Evolutionary conservation across 495 filamentous ascomycete species (phyloP).

Genomic region (Choiromyces venosus): DNA sequence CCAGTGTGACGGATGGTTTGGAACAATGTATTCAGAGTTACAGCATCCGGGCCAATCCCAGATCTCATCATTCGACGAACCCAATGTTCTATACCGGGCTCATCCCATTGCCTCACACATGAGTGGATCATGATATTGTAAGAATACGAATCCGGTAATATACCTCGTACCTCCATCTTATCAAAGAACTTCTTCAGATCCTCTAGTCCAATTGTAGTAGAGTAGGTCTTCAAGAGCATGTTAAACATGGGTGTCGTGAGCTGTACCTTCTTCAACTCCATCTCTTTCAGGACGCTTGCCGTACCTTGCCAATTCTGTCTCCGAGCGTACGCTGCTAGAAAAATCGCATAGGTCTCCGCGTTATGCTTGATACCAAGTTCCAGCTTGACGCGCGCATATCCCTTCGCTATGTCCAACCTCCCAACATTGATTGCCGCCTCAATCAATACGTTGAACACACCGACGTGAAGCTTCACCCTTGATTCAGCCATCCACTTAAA

Average conservation of each 20-base stretch:
- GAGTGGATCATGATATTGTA: conserved; percentile 40
- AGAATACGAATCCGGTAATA: conserved; percentile 19
- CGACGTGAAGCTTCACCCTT: conserved; percentile 7
- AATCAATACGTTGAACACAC: conserved; percentile 39
- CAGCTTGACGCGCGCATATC: conserved; percentile 32
- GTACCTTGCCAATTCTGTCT: conserved; percentile 32
- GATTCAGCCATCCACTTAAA: conserved; percentile 35
- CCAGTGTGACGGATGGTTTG: conserved; percentile 25
- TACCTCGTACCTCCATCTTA: conserved; percentile 19
- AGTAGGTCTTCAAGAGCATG: conserved; percentile 25
- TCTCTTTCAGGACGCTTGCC: conserved; percentile 26
- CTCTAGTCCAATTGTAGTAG: neutral
- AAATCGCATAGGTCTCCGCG: conserved; percentile 33
- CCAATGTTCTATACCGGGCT: conserved; percentile 21
- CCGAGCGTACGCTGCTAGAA: conserved; percentile 32
- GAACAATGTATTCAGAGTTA: conserved; percentile 38
- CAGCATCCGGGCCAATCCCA: conserved; percentile 27
- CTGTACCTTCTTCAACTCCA: conserved; percentile 28
- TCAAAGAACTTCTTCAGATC: conserved; percentile 34
- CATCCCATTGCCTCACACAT: conserved; percentile 15
- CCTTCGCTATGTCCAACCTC: conserved; percentile 20
- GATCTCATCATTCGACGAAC: conserved; percentile 24
- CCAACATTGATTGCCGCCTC: conserved; percentile 30
- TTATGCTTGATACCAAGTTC: conserved; percentile 29
- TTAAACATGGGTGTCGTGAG: conserved; percentile 32